phyloP scores from a whole-genome alignment of 2,329 filamentous ascomycete genomes.

The Trichoderma endophyticum region DNA sequence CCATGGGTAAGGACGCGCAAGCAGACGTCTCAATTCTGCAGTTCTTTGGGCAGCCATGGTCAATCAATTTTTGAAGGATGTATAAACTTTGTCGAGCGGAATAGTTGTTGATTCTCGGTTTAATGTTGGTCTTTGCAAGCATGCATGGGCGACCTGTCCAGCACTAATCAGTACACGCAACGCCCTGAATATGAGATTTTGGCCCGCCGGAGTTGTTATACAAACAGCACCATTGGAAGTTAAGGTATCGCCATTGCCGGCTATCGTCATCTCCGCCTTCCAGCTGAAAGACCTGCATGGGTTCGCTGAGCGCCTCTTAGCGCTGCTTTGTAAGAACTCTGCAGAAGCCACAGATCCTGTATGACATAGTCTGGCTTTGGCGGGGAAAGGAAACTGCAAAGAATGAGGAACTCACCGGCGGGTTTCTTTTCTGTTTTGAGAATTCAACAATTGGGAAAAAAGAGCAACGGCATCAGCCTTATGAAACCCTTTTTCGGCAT shows the following conservation, averaged over 20 bases:
- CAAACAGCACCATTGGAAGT: neutral
- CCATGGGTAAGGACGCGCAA: conserved; percentile 28
- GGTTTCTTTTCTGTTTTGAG: neutral
- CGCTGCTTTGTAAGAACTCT: neutral
- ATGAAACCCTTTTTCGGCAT: neutral
- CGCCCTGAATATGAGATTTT: neutral
- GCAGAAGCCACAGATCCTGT: neutral
- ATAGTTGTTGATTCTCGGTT: neutral
- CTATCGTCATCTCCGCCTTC: neutral
- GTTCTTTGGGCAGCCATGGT: conserved; percentile 11
- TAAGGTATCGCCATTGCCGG: neutral
- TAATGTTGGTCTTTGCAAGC: neutral
- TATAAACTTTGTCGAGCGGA: neutral
- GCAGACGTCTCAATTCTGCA: neutral
- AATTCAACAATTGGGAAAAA: neutral
- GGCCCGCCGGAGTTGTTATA: neutral
- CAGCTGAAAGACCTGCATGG: neutral
- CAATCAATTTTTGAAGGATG: neutral
- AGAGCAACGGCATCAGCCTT: neutral
- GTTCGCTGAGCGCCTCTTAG: neutral
- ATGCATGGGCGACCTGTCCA: neutral
- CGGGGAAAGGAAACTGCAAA: neutral
- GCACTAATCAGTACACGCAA: neutral
- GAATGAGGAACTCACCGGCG: neutral
- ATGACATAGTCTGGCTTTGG: neutral